These are phyloP conservation scores for Chlorella sp. DNA, from an alignment of 139 green algal species.

Conservation along the genomic window DNA sequence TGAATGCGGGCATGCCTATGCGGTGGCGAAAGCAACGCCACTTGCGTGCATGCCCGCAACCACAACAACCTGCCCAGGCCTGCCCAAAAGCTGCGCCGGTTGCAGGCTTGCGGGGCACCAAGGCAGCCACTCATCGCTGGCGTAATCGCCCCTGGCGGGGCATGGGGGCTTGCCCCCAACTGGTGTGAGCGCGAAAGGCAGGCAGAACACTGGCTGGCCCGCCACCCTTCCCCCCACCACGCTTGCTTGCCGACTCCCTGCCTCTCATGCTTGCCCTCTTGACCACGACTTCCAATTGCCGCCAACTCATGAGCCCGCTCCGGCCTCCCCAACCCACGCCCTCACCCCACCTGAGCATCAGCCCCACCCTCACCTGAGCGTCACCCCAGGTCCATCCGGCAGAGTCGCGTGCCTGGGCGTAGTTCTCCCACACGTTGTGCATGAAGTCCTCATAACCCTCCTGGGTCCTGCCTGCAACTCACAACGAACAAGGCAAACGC, in stretches of 20 bases:
- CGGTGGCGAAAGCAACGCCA: too few species aligned
- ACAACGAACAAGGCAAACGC: neutral
- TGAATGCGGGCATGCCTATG: too few species aligned
- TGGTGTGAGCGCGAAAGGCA: too few species aligned
- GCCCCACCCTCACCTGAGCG: constrained; percentile 1
- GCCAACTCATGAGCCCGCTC: too few species aligned
- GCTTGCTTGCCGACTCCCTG: neutral
- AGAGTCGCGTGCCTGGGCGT: constrained; percentile 3
- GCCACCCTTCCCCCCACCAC: too few species aligned
- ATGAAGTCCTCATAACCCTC: constrained; percentile 42
- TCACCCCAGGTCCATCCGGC: constrained; percentile 42
- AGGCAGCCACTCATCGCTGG: too few species aligned
- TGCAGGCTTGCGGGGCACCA: neutral
- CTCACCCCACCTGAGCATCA: neutral
- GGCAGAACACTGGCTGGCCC: too few species aligned
- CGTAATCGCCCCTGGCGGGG: too few species aligned
- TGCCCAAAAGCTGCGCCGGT: neutral
- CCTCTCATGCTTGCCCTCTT: neutral
- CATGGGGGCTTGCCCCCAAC: neutral
- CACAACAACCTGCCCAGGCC: neutral
- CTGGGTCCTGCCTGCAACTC: constrained; percentile 31
- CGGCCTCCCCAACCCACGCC: neutral
- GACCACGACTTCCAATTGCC: too few species aligned
- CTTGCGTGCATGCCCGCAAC: too few species aligned
- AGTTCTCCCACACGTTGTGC: constrained; percentile 6